Conservation (phyloP, 129 eudicot species). For the Scalesia atractyloides region DNA sequence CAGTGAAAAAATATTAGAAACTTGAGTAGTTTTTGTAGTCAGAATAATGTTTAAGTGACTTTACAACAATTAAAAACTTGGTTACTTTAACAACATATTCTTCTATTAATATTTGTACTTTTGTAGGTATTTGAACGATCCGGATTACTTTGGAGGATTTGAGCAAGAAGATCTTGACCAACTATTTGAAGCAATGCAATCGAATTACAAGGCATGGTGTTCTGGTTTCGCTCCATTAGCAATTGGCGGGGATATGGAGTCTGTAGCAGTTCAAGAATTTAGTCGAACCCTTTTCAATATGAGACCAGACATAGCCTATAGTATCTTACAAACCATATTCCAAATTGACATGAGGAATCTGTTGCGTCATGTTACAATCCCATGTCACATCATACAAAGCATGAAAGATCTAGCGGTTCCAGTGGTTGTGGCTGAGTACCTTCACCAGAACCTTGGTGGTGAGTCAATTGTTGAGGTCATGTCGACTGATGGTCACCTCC, state of each 20-base stretch:
- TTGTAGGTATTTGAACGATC: conserved; percentile 79
- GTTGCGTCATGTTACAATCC: conserved; percentile 62
- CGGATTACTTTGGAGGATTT: conserved; percentile 88
- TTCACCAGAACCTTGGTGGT: conserved; percentile 80
- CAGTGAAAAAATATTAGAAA: too few species aligned
- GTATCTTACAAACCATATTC: conserved; percentile 70
- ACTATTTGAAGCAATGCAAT: conserved; percentile 70
- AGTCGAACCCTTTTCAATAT: conserved; percentile 89
- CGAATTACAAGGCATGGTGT: conserved; percentile 95
- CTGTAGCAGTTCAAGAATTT: conserved; percentile 81
- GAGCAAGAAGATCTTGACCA: conserved; percentile 83
- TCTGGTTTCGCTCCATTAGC: conserved; percentile 85
- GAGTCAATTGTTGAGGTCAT: conserved; percentile 93
- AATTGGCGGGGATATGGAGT: conserved; percentile 92
- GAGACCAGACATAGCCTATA: conserved; percentile 95
- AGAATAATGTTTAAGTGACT: too few species aligned
- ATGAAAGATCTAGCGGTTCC: conserved; percentile 95
- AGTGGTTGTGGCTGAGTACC: conserved; percentile 85
- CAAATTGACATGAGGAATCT: conserved; percentile 74
- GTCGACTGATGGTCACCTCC: conserved; percentile 93
- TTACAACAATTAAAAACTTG: background rate
- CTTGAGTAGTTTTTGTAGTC: too few species aligned
- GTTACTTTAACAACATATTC: background rate
- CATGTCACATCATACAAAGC: conserved; percentile 94
- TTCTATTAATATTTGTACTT: background rate